These are phyloP conservation scores for Candida dendrica DNA, from an alignment of 805 yeast species.

Conservation along the genomic window DNA sequence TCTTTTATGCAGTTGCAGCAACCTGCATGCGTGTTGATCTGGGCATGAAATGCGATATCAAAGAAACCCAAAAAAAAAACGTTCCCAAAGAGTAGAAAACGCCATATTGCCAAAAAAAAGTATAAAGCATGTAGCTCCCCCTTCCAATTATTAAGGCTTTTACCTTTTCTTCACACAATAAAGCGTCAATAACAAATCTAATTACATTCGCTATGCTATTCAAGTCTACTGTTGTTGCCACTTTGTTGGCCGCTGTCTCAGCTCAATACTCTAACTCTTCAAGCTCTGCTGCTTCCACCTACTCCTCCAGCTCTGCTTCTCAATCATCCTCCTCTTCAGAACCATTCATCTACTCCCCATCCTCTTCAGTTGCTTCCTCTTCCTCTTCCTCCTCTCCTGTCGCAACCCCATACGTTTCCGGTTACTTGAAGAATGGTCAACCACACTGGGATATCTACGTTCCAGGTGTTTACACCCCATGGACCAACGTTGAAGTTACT, in stretches of 20 bases:
- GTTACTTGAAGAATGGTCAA: slow-evolving; percentile 18
- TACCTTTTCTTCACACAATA: background rate
- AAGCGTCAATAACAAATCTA: background rate
- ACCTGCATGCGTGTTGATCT: background rate
- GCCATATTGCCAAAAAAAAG: background rate
- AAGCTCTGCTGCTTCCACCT: background rate
- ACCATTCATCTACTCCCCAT: slow-evolving; percentile 4
- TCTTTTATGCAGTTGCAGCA: too few species aligned
- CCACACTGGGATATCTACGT: slow-evolving; percentile 18
- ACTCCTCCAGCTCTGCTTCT: slow-evolving; percentile 5
- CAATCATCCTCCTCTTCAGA: slow-evolving; percentile 5
- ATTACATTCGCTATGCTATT: slow-evolving; percentile 1
- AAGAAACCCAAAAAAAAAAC: too few species aligned
- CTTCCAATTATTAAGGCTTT: background rate
- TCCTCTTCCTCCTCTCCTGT: slow-evolving; percentile 9
- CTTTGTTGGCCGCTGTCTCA: slow-evolving; percentile 1
- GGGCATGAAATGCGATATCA: background rate
- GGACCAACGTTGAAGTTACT: slow-evolving; percentile 12
- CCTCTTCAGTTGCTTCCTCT: slow-evolving; percentile 2
- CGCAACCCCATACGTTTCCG: slow-evolving; percentile 15
- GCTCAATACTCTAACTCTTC: slow-evolving; percentile 1
- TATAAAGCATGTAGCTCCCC: background rate
- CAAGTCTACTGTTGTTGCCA: background rate
- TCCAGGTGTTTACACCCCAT: slow-evolving; percentile 18
- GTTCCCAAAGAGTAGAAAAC: background rate